Evolutionary conservation across 2,329 filamentous ascomycete genomes (phyloP).

Genomic region (Botrytis medusae): DNA sequence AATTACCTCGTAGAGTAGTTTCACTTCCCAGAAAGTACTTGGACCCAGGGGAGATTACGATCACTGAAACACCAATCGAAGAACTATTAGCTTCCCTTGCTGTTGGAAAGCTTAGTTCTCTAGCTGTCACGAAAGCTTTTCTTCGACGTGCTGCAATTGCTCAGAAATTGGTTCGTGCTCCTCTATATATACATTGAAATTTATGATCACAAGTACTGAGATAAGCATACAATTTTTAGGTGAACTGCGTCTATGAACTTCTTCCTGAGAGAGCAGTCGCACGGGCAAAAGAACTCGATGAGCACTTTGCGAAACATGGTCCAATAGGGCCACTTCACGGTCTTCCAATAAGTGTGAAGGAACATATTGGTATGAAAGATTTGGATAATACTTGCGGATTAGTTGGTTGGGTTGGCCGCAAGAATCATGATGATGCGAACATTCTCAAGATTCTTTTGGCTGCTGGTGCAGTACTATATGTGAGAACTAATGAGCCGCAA

Average conservation of each 20-base stretch:
- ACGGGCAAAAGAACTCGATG: conserved; percentile 52
- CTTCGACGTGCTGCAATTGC: conserved; percentile 49
- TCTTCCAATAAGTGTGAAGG: conserved; percentile 44
- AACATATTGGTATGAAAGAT: conserved; percentile 41
- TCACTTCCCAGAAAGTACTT: neutral
- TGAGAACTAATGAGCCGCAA: conserved; percentile 81
- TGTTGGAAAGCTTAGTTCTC: conserved; percentile 26
- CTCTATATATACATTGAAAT: too few relatives aligned
- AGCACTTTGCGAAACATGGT: conserved; percentile 46
- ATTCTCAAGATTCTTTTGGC: conserved; percentile 41
- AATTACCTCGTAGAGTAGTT: neutral
- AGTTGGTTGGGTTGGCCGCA: conserved; percentile 37
- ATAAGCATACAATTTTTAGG: conserved; percentile 41
- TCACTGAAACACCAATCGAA: conserved; percentile 34
- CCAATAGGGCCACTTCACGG: conserved; percentile 44
- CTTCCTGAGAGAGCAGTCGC: conserved; percentile 54
- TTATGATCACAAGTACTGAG: neutral
- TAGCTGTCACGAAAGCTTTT: conserved; percentile 46
- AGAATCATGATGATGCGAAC: conserved; percentile 39
- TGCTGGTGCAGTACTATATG: conserved; percentile 67
- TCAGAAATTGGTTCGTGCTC: conserved; percentile 44
- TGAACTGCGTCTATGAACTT: conserved; percentile 59
- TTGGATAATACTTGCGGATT: conserved; percentile 41
- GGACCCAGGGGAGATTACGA: conserved; percentile 18
- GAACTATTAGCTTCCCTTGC: conserved; percentile 29